A percentile compares a stretch with the other conserved stretches of the same genome.
Evolutionary conservation across 768 basidiomycete genomes (phyloP).

Genomic region (Lentinula sp.): DNA sequence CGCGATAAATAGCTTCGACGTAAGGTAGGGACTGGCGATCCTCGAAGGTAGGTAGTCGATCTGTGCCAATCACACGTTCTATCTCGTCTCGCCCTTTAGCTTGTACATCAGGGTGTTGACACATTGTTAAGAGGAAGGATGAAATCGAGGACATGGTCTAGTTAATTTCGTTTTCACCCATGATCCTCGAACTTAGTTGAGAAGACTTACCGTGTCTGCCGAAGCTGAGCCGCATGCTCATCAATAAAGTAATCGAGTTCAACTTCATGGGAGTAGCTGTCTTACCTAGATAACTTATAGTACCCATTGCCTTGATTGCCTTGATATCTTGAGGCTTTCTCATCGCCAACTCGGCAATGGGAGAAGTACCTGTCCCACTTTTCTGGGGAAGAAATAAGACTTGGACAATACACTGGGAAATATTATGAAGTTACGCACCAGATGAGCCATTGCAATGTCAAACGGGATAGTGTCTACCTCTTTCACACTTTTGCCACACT

Average conservation of each 20-base stretch:
- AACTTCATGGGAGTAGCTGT: not conserved
- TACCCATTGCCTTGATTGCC: not conserved
- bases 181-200: too few relatives aligned
- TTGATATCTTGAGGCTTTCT: not conserved
- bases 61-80: not conserved
- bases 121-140: constrained; percentile 12
- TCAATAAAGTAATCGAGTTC: not conserved
- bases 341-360: not conserved
- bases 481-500: not conserved
- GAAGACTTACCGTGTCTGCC: not conserved
- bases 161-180: not conserved
- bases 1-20: not conserved
- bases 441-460: not conserved
- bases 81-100: not conserved
- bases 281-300: not conserved
- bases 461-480: not conserved
- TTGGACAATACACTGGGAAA: too few relatives aligned
- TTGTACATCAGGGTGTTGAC: not conserved
- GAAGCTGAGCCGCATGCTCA: not conserved
- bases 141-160: not conserved
- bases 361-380: not conserved
- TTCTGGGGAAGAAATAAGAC: not conserved
- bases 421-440: not conserved
- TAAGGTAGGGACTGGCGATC: constrained; percentile 1
- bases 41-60: not conserved